Base-by-base conservation (phyloP, 2,329 filamentous ascomycete species). In the Penicillium griseofulvum region DNA sequence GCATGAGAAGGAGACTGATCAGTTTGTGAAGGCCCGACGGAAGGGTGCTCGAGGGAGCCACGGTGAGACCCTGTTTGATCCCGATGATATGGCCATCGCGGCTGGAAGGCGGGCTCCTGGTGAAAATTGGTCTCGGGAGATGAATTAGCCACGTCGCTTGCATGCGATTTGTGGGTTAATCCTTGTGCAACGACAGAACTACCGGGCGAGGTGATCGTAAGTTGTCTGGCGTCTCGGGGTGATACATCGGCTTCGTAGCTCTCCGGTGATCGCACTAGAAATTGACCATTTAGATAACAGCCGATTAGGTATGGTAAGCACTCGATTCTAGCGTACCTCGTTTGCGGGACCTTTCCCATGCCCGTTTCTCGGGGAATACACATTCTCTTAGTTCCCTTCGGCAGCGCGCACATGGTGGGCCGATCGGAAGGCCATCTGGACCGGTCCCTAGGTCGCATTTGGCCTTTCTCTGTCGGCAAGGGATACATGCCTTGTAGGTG, bases 401-500 rank as follows among this genome's bases (percentile, higher is more conserved):
- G 65, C 80, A 82, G 65, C 78, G 69, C 43, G 77, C 74, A 63
- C 80, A 82, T 31, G 78, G 72, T 41, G 72, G 72, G 11, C 71
- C 71, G 52, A 69, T 60, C 29, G 69, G 63, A 43, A 67, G 65
- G 26, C 78, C 76, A 55, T 73, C 74, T 52, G 74, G 60, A 4
- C 72, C 74, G 11, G 62, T 64, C 7, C 74, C 74, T 26, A 81
- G 65, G 37, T 81, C 78, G 59, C 80, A 82, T 67, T 79, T 81
- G 48, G 79, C 78, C 68, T 81, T 82, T 49, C 78, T 73, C 61
- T 80, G 76, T 48, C 79, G 78, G 62, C 79, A 82, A 54, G 78
- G 76, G 54, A 81, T 76, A 65, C 80, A 82, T 22, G 80, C 80
- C 67, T 82, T 81, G 75, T 82, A 82, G 36, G 79, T 78, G 57